Percentiles rank a stretch among this genome's conserved stretches.
Evolutionary conservation across 805 yeast genomes (phyloP).

Genomic region (Schwanniomyces pseudopolymorphus): DNA sequence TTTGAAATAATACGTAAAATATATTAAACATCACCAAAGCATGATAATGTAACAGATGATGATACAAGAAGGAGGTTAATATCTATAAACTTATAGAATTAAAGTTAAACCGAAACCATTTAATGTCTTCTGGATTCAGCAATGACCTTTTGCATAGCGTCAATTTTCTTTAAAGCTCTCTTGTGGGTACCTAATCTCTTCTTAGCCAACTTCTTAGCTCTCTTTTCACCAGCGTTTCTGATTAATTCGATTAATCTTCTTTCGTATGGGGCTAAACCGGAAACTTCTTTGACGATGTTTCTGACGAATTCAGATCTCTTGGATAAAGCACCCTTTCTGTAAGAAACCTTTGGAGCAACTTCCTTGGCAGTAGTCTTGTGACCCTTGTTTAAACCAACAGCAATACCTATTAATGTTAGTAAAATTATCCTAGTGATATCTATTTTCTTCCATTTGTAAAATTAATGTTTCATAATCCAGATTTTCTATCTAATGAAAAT

Average conservation of each 20-base stretch:
- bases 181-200: slow-evolving; percentile 99
- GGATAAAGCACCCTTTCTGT: slow-evolving; percentile 95
- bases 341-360: slow-evolving; percentile 69
- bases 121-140: slow-evolving; percentile 96
- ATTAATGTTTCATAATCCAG: not conserved
- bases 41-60: slow-evolving; percentile 6
- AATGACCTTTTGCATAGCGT: slow-evolving; percentile 94
- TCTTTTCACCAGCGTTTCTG: slow-evolving; percentile 99
- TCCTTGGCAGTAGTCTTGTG: slow-evolving; percentile 89
- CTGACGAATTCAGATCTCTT: slow-evolving; percentile 97
- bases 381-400: slow-evolving; percentile 99
- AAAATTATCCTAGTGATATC: slow-evolving; percentile 7
- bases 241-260: slow-evolving; percentile 98
- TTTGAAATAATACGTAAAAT: slow-evolving; percentile 4
- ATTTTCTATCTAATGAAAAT: not conserved
- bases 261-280: slow-evolving; percentile 99
- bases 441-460: not conserved
- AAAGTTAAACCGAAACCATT: slow-evolving; percentile 14
- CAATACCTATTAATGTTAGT: slow-evolving; percentile 67
- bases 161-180: slow-evolving; percentile 99
- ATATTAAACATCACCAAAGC: slow-evolving; percentile 5
- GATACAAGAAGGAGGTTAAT: slow-evolving; percentile 5
- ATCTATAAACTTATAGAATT: slow-evolving; percentile 3
- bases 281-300: slow-evolving; percentile 91
- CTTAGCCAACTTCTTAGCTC: slow-evolving; percentile 99